These are phyloP conservation scores for Trichoderma simmonsii DNA, from an alignment of 2,329 filamentous ascomycete species.

Conservation along the genomic window DNA sequence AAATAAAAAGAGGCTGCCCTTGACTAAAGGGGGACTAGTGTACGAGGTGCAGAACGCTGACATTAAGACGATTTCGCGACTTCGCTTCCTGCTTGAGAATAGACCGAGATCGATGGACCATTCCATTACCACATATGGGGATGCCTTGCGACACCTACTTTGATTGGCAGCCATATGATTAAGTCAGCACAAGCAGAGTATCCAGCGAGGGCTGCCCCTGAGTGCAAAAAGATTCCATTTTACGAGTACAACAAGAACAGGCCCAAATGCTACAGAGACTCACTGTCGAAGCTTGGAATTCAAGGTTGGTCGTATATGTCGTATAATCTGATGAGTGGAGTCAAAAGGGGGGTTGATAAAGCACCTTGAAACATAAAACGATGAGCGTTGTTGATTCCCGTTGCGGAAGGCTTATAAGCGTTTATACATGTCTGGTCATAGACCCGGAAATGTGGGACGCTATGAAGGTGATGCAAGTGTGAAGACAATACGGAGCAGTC, in stretches of 20 bases:
- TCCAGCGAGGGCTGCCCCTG: neutral
- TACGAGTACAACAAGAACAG: neutral
- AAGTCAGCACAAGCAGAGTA: neutral
- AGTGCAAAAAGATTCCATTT: neutral
- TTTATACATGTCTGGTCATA: neutral
- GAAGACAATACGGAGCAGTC: neutral
- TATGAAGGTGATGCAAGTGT: neutral
- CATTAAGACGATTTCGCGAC: neutral
- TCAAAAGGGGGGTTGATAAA: neutral
- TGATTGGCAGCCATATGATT: neutral
- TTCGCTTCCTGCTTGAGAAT: neutral
- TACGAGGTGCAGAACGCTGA: neutral
- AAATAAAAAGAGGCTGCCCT: neutral
- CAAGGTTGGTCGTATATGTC: neutral
- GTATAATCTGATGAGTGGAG: neutral
- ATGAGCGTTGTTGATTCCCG: neutral
- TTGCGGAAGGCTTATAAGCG: neutral
- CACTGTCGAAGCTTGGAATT: neutral
- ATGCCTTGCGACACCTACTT: neutral
- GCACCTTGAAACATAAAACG: neutral
- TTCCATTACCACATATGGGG: neutral
- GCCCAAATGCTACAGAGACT: neutral
- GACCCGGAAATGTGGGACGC: neutral
- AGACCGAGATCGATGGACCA: neutral
- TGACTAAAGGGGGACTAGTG: neutral